Base-by-base conservation (phyloP, 2,329 filamentous ascomycete species). In the Cordyceps cateniannulata region DNA sequence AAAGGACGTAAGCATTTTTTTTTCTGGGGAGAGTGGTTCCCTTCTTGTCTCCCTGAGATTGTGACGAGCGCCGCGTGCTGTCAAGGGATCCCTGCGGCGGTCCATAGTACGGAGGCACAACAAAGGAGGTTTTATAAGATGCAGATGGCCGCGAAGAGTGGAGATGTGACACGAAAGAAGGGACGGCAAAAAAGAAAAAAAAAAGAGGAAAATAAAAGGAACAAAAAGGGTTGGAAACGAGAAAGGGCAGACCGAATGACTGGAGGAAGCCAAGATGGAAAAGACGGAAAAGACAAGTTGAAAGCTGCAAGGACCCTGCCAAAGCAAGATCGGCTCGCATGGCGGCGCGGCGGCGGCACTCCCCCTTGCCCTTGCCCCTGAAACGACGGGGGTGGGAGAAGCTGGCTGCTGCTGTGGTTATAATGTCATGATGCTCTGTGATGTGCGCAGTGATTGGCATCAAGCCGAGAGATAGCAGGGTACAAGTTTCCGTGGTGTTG, bases 11-110 rank as follows among this genome's bases (percentile, higher is more conserved):
- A 38, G n/a, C n/a, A 12, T 7, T 16, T 44, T 27, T 12, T 45
- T 42, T 32, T 44, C 24, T 45, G 50, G 50, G 32, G 32, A 25
- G 35, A 44, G 51, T 54, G 35, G 38, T 29, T 32, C 22, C 8
- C 38, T 55, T 44, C 29, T 44, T 29, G 18, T 44, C 38, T 55
- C 40, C 32, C 44, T 57, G 54, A 57, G 29, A 57, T 57, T 57
- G 42, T 38, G 42, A 48, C 42, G 25, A 27, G 54, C 54, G 42
- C 8, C n/a, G 5, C 29, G 12, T 25, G 10, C 14, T 57, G 40
- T 18, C 52, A 45, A n/a, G 54, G 20, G 22, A 48, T 49, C 44
- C 44, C 54, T 57, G 44, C 14, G 42, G 22, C 5, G 8, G n/a
- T 32, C 32, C 29, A 57, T 7, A 27, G 18, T 18, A 42, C 16